Base-by-base conservation (phyloP, 2,329 filamentous ascomycete species). In the Claviceps monticola region DNA sequence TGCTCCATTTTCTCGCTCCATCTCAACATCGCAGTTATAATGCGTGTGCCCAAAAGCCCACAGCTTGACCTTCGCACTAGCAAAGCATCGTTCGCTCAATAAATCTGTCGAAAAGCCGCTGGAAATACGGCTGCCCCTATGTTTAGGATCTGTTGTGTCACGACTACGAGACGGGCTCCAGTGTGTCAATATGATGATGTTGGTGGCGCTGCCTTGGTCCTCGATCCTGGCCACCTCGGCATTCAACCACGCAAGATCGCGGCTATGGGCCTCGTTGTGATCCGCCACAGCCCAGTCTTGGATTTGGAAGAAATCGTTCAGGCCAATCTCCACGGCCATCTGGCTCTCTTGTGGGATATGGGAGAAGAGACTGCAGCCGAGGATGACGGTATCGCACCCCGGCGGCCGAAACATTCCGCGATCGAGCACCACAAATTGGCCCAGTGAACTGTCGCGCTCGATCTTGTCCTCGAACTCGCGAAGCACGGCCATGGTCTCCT, bases 251-350 rank as follows among this genome's bases (percentile, higher is more conserved):
- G 56, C 56, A 0, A 75, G 48, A 50, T 75, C 73, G 2, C 60
- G 55, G 9, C 49, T 39, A 52, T 74, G 71, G 7, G 64, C 62
- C 4, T 53, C 58, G 37, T 63, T 67, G 58, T 75, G 72, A 17
- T 58, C 29, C 1, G 62, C 59, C 0, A 70, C 56, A 13, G 62
- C 59, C 71, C 72, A 74, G 5, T 65, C 59, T 0, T 58, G 46
- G n/a, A 68, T 77, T 1, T 69, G 58, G 56, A 69, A 74, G 55
- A 80, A 80, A 62, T 79, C 75, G 45, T 75, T 74, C 8, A 79
- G 56, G 0, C 70, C 65, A 38, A 68, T 58, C 47, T 66, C 67
- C 14, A 79, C 69, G 0, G 53, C 57, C 37, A 66, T 61, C 7
- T 58, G 55, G 6, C 69, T 63, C n/a, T 65, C 58, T 0, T 64